Evolutionary conservation across 805 yeast species (phyloP), one percentile per base, ranked within the genome.

Genomic region (Zygosaccharomyces kombuchaensis): DNA sequence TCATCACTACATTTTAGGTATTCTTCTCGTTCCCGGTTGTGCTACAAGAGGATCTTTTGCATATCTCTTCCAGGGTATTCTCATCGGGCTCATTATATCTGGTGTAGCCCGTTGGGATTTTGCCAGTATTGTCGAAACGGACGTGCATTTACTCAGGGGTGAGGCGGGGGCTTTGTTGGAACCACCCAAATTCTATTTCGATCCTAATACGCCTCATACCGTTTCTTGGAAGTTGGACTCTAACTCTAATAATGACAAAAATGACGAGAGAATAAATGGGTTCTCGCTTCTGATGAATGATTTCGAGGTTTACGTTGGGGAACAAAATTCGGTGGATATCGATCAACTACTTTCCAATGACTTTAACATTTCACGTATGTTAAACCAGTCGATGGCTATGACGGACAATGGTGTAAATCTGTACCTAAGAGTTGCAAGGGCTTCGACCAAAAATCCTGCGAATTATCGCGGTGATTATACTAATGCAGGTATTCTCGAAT

Each of bases 61-160:
- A 0, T 71, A 84, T 53, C 56, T 84, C 7, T 84, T 87, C 59
- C 96, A 90, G 61, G 98, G 97, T 2, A 76, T 91, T 1, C 68
- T 91, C 19, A 62, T 87, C 0, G 99, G 97, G 0, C 69, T 91
- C 36, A 74, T 85, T 40, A 71, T 89, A 5, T 84, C 90, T 17
- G 99, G 99, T 0, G 80, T 87, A 1, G 79, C 95, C 0, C 71
- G 95, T 45, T 91, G 99, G 99, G 97, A 93, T 45, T 81, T 85
- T 57, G 97, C 95, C 2, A 81, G 96, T 10, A 80, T 91, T 46
- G 80, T 86, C 1, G 96, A 91, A 59, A 87, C 96, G 0, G 76
- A 76, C 21, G 67, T 73, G 4, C 74, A 86, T 2, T 63, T 90
- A 36, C 62, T 80, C 45, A 71, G 97, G 53, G 84, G 84, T 14